These are phyloP conservation scores for Termitomyces sp. DNA, from an alignment of 768 basidiomycete genomes.

Conservation along the genomic window DNA sequence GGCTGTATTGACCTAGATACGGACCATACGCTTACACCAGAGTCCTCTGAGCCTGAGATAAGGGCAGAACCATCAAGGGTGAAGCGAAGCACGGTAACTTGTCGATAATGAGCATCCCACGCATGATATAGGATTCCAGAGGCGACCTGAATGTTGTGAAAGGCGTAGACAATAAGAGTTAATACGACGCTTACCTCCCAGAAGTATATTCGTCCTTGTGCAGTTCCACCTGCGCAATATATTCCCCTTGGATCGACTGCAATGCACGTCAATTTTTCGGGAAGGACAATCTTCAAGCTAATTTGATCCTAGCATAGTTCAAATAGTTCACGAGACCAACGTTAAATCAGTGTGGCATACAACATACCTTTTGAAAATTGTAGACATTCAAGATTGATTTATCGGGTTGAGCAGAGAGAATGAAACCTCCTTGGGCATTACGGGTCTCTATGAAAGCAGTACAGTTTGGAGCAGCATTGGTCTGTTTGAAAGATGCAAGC, in stretches of 20 bases:
- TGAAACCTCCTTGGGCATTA: conserved; percentile 75
- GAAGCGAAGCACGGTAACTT: conserved; percentile 79
- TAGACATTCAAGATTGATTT: conserved; percentile 90
- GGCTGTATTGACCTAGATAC: conserved; percentile 66
- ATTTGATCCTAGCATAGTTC: conserved; percentile 74
- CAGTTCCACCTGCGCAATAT: conserved; percentile 86
- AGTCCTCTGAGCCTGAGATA: conserved; percentile 88
- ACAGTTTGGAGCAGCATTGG: conserved; percentile 59
- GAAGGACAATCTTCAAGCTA: conserved; percentile 78
- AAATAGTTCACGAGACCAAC: background rate
- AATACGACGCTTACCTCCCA: conserved; percentile 73
- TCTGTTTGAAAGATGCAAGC: conserved; percentile 88
- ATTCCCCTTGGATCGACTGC: conserved; percentile 67
- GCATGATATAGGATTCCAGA: conserved; percentile 92
- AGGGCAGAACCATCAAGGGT: conserved; percentile 78
- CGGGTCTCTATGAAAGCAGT: conserved; percentile 66
- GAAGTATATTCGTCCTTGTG: conserved; percentile 85
- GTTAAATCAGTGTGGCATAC: conserved; percentile 8
- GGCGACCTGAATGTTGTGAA: conserved; percentile 51
- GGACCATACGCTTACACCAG: conserved; percentile 86
- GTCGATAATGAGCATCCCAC: conserved; percentile 96
- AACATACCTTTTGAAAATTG: conserved; percentile 82
- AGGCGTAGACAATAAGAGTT: background rate
- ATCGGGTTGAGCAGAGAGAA: conserved; percentile 83
- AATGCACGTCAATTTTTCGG: conserved; percentile 85